phyloP scores from a whole-genome alignment of 83 land plant species.

The Larix sibirica region DNA sequence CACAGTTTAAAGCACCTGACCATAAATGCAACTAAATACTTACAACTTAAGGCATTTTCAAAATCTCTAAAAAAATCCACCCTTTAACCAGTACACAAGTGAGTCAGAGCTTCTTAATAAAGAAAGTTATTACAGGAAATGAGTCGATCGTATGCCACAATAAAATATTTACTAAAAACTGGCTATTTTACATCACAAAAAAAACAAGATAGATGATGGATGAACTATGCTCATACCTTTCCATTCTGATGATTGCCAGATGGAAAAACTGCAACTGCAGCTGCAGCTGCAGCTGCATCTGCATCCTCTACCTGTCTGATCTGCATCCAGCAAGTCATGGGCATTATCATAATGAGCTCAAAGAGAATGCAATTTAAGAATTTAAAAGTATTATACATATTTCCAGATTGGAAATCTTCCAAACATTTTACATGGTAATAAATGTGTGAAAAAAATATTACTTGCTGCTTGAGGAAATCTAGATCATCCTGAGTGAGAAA shows the following conservation, averaged over 20 bases:
- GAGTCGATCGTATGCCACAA: background rate
- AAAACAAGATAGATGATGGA: background rate
- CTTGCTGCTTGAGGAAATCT: conserved; percentile 54
- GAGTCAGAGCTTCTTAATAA: background rate
- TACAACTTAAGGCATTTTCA: background rate
- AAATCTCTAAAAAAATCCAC: background rate
- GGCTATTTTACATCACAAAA: background rate
- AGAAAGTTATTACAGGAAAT: background rate
- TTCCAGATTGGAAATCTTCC: background rate
- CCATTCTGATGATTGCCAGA: conserved; percentile 1
- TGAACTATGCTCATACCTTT: conserved; percentile 10
- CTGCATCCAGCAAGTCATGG: conserved; percentile 5
- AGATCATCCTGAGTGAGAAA: conserved; percentile 53
- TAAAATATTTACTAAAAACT: background rate
- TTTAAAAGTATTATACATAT: background rate
- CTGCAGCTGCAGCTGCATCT: background rate
- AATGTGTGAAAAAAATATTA: conserved; percentile 16
- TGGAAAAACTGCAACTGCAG: background rate
- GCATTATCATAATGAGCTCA: conserved; percentile 1
- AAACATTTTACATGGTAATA: background rate
- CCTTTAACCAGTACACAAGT: background rate
- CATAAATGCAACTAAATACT: background rate
- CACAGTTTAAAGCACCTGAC: background rate
- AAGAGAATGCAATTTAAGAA: background rate
- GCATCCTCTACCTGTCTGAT: conserved; percentile 12